Evolutionary conservation across 306 rosid species (phyloP).

Genomic region (Ammopiptanthus mongolicus): DNA sequence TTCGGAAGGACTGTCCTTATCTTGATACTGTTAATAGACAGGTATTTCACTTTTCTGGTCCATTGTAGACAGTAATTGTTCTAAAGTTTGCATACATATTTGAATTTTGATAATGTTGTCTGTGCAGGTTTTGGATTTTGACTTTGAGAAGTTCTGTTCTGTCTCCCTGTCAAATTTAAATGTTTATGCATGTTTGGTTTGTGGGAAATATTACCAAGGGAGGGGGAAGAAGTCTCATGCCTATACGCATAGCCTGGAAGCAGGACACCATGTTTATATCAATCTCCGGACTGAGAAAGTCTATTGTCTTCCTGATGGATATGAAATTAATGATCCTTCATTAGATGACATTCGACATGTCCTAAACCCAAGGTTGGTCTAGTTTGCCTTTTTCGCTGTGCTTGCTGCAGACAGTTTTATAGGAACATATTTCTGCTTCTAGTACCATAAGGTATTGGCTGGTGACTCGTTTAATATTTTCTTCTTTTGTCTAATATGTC

Average conservation of each 20-base stretch:
- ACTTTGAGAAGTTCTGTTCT: slow-evolving; percentile 93
- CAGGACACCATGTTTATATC: slow-evolving; percentile 92
- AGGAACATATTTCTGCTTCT: background rate
- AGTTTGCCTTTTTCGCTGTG: background rate
- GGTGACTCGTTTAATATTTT: background rate
- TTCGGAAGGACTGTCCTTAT: slow-evolving; percentile 94
- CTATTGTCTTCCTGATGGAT: slow-evolving; percentile 96
- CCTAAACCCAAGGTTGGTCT: slow-evolving; percentile 79
- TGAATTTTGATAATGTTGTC: background rate
- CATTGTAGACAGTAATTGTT: background rate
- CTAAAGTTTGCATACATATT: background rate
- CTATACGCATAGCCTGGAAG: slow-evolving; percentile 97
- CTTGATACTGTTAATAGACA: slow-evolving; percentile 95
- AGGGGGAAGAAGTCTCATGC: slow-evolving; percentile 96
- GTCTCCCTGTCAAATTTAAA: slow-evolving; percentile 86
- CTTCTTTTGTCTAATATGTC: background rate
- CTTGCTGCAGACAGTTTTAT: background rate
- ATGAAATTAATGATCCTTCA: slow-evolving; percentile 96
- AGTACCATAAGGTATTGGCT: background rate
- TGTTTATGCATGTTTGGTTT: slow-evolving; percentile 92
- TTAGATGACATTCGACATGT: slow-evolving; percentile 95
- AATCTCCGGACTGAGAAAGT: slow-evolving; percentile 94
- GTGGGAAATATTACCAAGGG: slow-evolving; percentile 96
- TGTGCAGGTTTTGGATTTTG: slow-evolving; percentile 92
- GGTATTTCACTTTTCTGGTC: slow-evolving; percentile 38